Evolutionary conservation across 2,329 filamentous ascomycete species (phyloP).

Genomic region (Scytalidium lignicola): DNA sequence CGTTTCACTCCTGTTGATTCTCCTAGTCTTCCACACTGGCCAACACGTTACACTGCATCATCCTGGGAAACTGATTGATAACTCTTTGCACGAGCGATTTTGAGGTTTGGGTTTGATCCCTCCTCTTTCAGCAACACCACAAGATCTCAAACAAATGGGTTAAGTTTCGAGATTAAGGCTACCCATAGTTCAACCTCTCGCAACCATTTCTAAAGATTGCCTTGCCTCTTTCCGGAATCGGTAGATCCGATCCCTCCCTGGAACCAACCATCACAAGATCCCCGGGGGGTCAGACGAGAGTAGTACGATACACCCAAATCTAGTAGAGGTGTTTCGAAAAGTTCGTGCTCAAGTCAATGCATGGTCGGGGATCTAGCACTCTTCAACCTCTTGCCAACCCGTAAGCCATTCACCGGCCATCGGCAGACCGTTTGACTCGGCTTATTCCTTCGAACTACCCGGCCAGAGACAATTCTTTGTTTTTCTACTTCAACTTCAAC

Average conservation of each 20-base stretch:
- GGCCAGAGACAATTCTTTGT: not conserved
- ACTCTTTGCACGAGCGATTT: too few species aligned
- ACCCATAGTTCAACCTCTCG: constrained; percentile 15
- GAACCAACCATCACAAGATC: not conserved
- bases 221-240: constrained; percentile 20
- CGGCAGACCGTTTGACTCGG: not conserved
- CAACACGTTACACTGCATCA: too few species aligned
- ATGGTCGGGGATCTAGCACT: constrained; percentile 16
- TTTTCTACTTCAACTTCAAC: not conserved
- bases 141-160: too few species aligned
- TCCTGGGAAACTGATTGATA: too few species aligned
- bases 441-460: not conserved
- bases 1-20: too few species aligned
- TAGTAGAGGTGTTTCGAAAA: constrained; percentile 25
- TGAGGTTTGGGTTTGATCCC: too few species aligned
- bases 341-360: constrained; percentile 28
- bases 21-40: too few species aligned
- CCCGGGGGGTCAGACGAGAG: constrained; percentile 18
- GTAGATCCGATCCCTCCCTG: constrained; percentile 15
- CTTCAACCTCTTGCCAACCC: not conserved
- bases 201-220: constrained; percentile 7
- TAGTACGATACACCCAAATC: constrained; percentile 23
- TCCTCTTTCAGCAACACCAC: too few species aligned
- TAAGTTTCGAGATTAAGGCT: not conserved
- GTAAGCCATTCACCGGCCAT: not conserved